phyloP scores from a whole-genome alignment of 495 filamentous ascomycete species.

The Poronia punctata region DNA sequence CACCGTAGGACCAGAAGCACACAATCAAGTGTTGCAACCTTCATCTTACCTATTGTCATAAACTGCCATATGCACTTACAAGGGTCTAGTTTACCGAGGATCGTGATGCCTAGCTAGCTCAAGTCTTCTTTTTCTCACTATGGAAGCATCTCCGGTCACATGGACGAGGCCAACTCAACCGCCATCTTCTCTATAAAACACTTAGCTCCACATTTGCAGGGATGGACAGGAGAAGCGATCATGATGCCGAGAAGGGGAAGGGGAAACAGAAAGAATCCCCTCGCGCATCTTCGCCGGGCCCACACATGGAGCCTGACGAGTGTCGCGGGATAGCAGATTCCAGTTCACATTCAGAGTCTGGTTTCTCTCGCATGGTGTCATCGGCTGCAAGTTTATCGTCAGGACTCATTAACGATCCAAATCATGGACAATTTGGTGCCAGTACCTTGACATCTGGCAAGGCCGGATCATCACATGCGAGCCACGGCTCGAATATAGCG shows the following conservation, averaged over 20 bases:
- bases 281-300: neutral
- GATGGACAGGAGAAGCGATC: constrained; percentile 1
- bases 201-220: no score
- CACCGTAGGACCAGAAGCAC: no score
- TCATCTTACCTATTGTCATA: no score
- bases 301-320: neutral
- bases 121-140: no score
- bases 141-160: no score
- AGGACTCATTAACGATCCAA: constrained; percentile 4
- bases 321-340: neutral
- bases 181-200: no score
- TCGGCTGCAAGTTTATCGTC: constrained; percentile 14
- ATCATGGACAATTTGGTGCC: neutral
- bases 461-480: constrained; percentile 13
- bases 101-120: no score
- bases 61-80: no score
- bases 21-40: no score
- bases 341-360: neutral
- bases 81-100: no score
- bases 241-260: no score
- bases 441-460: constrained; percentile 12
- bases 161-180: no score
- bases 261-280: neutral
- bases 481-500: neutral
- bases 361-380: constrained; percentile 14